phyloP scores from a whole-genome alignment of 2,329 filamentous ascomycete species.

The Ceratocystis variospora region DNA sequence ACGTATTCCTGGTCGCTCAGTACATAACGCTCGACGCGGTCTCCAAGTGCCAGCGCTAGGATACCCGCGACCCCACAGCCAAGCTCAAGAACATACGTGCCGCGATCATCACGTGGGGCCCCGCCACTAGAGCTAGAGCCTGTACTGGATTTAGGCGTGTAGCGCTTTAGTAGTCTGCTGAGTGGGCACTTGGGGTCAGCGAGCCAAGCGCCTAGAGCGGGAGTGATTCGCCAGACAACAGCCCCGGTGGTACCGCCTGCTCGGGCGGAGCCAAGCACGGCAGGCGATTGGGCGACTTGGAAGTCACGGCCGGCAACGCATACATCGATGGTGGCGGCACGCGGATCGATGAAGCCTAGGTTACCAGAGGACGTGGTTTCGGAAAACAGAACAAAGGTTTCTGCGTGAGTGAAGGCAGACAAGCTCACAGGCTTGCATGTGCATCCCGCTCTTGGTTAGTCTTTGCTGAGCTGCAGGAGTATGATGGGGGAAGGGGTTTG shows the following conservation, averaged over 20 bases:
- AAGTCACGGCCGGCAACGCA: slow-evolving; percentile 56
- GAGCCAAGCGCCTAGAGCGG: slow-evolving; percentile 70
- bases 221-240: slow-evolving; percentile 85
- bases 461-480: not conserved
- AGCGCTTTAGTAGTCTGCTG: slow-evolving; percentile 27
- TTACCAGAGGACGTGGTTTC: slow-evolving; percentile 58
- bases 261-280: slow-evolving; percentile 63
- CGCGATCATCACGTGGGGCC: slow-evolving; percentile 27
- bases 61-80: slow-evolving; percentile 80
- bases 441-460: not conserved
- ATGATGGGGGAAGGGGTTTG: slow-evolving; percentile 8
- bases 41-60: slow-evolving; percentile 51
- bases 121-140: not conserved
- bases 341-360: slow-evolving; percentile 73
- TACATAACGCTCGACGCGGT: slow-evolving; percentile 50
- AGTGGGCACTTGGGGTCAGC: slow-evolving; percentile 49
- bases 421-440: not conserved
- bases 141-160: not conserved
- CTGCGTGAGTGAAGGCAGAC: slow-evolving; percentile 33
- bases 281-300: slow-evolving; percentile 69
- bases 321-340: slow-evolving; percentile 50
- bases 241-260: slow-evolving; percentile 45
- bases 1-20: slow-evolving; percentile 86
- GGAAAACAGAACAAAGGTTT: slow-evolving; percentile 79
- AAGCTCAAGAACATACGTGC: slow-evolving; percentile 55